Conservation (phyloP, 108 stramenopile genomes). For the Pseudonitzschia delicatissima region DNA sequence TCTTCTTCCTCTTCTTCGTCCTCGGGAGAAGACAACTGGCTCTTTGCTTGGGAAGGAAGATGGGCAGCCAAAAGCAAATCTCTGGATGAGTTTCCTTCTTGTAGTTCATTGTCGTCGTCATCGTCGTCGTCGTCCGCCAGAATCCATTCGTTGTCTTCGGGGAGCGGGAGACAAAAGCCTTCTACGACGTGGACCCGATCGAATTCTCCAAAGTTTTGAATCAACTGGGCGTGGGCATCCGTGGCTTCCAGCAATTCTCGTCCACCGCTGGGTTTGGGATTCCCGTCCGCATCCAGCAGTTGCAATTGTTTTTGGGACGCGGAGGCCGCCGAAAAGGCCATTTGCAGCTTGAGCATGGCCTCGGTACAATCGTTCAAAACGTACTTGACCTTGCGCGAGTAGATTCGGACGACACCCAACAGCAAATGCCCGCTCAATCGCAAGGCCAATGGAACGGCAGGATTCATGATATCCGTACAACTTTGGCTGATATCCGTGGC, state of each 20-base stretch:
- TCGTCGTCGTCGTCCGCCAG: slow-evolving; percentile 60
- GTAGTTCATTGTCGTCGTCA: slow-evolving; percentile 18
- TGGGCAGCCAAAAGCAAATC: slow-evolving; percentile 1
- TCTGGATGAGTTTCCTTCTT: neutral
- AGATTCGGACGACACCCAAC: slow-evolving; percentile 97
- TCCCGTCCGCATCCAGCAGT: neutral
- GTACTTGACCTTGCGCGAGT: slow-evolving; percentile 94
- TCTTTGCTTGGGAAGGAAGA: neutral
- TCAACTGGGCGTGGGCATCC: slow-evolving; percentile 41
- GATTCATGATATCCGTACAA: slow-evolving; percentile 94
- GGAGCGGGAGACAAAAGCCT: slow-evolving; percentile 36
- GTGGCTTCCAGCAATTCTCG: neutral
- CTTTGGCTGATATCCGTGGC: slow-evolving; percentile 91
- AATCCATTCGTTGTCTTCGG: slow-evolving; percentile 65
- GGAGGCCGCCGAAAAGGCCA: slow-evolving; percentile 79
- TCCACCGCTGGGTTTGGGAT: neutral
- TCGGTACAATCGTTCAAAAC: slow-evolving; percentile 96
- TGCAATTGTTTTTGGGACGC: slow-evolving; percentile 4
- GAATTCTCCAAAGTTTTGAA: slow-evolving; percentile 86
- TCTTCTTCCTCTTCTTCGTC: slow-evolving; percentile 48
- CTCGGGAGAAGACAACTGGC: neutral
- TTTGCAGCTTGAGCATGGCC: slow-evolving; percentile 97
- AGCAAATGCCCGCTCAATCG: slow-evolving; percentile 95
- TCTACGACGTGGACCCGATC: slow-evolving; percentile 41
- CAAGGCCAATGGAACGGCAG: slow-evolving; percentile 93